A percentile compares a stretch with the other conserved stretches of the same genome.
phyloP scores from a whole-genome alignment of 2,329 filamentous ascomycete species.

The Zymoseptoria crescenta region DNA sequence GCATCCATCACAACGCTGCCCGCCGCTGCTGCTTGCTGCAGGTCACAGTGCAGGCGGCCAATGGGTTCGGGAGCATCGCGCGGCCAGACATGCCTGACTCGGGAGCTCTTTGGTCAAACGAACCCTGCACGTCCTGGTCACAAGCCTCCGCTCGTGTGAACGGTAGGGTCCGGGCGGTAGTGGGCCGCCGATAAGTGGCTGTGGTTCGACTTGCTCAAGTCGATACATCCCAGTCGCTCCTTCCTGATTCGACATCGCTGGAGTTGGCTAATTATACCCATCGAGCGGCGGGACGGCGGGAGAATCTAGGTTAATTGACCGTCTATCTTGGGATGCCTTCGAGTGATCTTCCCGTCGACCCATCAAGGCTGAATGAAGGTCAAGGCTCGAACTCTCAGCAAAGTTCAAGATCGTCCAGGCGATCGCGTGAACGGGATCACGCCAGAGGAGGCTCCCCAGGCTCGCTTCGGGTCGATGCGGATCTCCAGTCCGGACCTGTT shows the following conservation, averaged over 20 bases:
- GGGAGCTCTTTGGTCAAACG: background rate
- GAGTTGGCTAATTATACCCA: constrained; percentile 5
- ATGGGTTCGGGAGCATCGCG: background rate
- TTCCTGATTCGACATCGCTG: background rate
- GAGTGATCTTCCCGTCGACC: background rate
- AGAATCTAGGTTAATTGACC: constrained; percentile 9
- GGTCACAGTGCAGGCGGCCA: background rate
- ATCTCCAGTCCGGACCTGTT: background rate
- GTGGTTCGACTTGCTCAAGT: background rate
- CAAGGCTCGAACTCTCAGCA: background rate
- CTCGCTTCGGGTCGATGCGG: constrained; percentile 16
- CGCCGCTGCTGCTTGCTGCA: background rate
- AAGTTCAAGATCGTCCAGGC: background rate
- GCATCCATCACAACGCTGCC: background rate
- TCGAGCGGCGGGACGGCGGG: background rate
- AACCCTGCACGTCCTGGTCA: background rate
- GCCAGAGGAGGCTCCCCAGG: constrained; percentile 3
- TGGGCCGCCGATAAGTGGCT: background rate
- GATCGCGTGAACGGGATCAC: constrained; percentile 1
- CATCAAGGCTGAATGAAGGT: background rate
- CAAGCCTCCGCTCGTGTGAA: background rate
- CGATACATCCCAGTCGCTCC: background rate
- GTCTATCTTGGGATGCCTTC: constrained; percentile 9
- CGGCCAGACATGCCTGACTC: background rate
- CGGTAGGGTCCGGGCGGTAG: background rate